Evolutionary conservation across 2,329 filamentous ascomycete genomes (phyloP), one percentile per base, ranked within the genome.

Genomic region (Penicillium sp.): DNA sequence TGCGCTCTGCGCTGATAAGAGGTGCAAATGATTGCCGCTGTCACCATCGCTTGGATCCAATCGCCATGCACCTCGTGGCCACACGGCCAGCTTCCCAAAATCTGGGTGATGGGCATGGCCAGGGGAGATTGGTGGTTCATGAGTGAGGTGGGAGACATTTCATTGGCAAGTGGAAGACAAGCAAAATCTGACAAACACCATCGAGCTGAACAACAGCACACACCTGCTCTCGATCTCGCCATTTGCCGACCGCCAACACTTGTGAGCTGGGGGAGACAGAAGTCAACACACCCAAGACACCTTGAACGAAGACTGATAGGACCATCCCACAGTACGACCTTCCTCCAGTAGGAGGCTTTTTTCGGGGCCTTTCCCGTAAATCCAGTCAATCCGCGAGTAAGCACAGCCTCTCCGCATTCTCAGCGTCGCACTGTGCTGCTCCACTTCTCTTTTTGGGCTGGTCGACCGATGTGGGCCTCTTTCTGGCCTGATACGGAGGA

Each of bases 1-100:
- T 53, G 51, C 35, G 40, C 52, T 19, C 52, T 19, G 52, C 55
- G 33, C 56, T 62, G 66, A 68, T 68, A 66, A 69, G 65, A 66
- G 61, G 60, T 65, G 60, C 48, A 59, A 63, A 52, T 67, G 66
- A 66, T 69, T 65, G 58, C 58, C 67, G 65, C 66, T 68, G 66
- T 67, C 67, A 69, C 60, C 61, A 62, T 65, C 60, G 51, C 40
- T n/a, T 11, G 62, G 55, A 54, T 55, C 66, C 67, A 69, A 69
- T 69, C 55, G 52, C 38, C 19, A 55, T 62, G 53, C 55, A 58
- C 63, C 66, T 67, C 65, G 66, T 66, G 67, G 67, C 63, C 63
- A 69, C 63, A 63, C 57, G 53, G 57, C 43, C 33, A 46, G 46
- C 46, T 43, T 16, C 52, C 60, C 48, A 40, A 48, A 33, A 53